These are phyloP conservation scores for Abrus precatorius DNA, from an alignment of 306 rosid species.

Conservation along the genomic window DNA sequence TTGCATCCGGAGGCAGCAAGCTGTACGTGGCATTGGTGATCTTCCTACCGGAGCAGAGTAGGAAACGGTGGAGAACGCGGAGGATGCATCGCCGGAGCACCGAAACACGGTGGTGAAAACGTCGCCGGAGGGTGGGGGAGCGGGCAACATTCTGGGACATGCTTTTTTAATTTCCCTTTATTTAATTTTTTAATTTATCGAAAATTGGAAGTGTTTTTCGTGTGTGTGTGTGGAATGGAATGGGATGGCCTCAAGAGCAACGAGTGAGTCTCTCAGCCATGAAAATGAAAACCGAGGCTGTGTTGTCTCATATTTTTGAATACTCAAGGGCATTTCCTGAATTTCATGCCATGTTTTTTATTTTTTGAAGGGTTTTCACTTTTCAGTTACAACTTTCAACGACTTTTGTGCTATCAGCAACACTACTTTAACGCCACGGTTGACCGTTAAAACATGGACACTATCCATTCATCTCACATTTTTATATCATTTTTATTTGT, in stretches of 20 bases:
- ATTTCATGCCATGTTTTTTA: constrained; percentile 8
- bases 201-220: not conserved
- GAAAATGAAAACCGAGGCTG: constrained; percentile 58
- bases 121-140: constrained; percentile 43
- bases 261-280: constrained; percentile 66
- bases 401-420: constrained; percentile 55
- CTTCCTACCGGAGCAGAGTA: constrained; percentile 65
- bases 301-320: constrained; percentile 52
- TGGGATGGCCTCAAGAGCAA: constrained; percentile 66
- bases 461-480: constrained; percentile 22
- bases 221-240: not conserved
- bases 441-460: constrained; percentile 63
- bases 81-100: constrained; percentile 72
- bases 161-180: not conserved
- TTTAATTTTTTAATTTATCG: not conserved
- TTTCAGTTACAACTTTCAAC: constrained; percentile 70
- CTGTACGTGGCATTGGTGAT: constrained; percentile 56
- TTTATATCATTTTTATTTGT: not conserved
- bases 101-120: constrained; percentile 59
- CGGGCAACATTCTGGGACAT: constrained; percentile 50
- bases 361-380: constrained; percentile 25
- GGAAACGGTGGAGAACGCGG: constrained; percentile 58
- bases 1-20: constrained; percentile 53
- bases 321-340: constrained; percentile 51
- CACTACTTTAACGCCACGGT: constrained; percentile 73